Percentiles rank a stretch among this genome's conserved stretches.
These are phyloP conservation scores for Russula olivacea DNA, from an alignment of 768 basidiomycete species.

Conservation along the genomic window DNA sequence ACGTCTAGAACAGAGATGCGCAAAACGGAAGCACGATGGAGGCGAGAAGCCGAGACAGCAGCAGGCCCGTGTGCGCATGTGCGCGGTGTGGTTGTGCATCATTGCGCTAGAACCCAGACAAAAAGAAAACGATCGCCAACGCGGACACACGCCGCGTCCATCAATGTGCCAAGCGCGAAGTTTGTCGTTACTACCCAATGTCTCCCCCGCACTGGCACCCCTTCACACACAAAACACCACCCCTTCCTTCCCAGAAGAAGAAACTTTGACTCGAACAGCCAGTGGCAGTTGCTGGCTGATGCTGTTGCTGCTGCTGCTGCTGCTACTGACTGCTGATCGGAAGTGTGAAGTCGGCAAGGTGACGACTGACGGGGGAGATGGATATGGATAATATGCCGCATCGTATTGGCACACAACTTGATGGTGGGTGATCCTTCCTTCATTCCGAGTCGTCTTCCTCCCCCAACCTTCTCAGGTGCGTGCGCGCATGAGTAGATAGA, in stretches of 20 bases:
- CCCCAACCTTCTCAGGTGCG: conserved; percentile 30
- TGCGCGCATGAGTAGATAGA: background rate
- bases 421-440: conserved; percentile 5
- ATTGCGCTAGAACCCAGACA: background rate
- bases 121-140: conserved; percentile 1
- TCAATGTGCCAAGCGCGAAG: background rate
- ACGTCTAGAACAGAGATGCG: background rate
- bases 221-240: background rate
- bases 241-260: background rate
- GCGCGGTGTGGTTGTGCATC: background rate
- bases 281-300: too few species aligned
- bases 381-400: background rate
- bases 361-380: background rate
- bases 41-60: background rate
- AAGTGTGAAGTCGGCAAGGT: background rate
- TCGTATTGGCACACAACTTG: background rate
- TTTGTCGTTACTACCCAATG: background rate
- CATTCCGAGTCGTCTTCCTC: background rate
- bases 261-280: too few species aligned
- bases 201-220: background rate
- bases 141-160: background rate
- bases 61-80: background rate
- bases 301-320: background rate
- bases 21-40: background rate
- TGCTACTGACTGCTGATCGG: background rate